Evolutionary conservation across 305 asterid genomes (phyloP), one percentile per base, ranked within the genome.

Genomic region (Rubia balearica): DNA sequence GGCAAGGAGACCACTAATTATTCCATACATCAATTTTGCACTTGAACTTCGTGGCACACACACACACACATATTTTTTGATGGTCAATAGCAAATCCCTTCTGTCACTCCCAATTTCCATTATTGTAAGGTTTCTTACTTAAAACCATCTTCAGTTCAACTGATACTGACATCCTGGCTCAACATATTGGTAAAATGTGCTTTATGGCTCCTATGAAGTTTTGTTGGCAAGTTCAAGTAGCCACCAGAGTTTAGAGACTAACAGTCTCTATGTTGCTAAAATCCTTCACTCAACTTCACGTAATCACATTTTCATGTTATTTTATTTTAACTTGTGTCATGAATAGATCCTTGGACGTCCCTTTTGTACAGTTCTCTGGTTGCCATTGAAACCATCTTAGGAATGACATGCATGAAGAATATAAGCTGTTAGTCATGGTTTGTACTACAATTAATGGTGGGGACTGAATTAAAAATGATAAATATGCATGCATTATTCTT

Each of bases 161-260:
- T 45, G 38, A 42, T 14, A 27, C 24, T 60, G 22, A 45, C 61
- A 6, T 42, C 56, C 36, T 61, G 4, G 48, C 30, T 56, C 45
- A 22, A 14, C 13, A 6, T 71, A 27, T 45, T n/a, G 5, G n/a
- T 14, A 48, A 11, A 9, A 27, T 42, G 21, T 33, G 16, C 42
- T 68, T 41, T 49, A 49, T 49, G 61, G 49, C 43, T 45, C 64
- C 22, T 71, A 40, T 14, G 16, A 13, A 21, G 41, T 51, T 72
- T 64, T 71, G 11, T 60, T 2, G 51, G 16, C 53, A 63, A 19
- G 38, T 10, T 19, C n/a, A n/a, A 0, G 48, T 51, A 33, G 19
- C 14, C 72, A 53, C 41, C 49, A 36, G 49, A 68, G 43, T 51
- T 48, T 11, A 49, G 61, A 68, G 68, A 71, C 8, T 30, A 70